Conservation (phyloP, 352 stramenopile genomes). For the Phytopythium aichiense region DNA sequence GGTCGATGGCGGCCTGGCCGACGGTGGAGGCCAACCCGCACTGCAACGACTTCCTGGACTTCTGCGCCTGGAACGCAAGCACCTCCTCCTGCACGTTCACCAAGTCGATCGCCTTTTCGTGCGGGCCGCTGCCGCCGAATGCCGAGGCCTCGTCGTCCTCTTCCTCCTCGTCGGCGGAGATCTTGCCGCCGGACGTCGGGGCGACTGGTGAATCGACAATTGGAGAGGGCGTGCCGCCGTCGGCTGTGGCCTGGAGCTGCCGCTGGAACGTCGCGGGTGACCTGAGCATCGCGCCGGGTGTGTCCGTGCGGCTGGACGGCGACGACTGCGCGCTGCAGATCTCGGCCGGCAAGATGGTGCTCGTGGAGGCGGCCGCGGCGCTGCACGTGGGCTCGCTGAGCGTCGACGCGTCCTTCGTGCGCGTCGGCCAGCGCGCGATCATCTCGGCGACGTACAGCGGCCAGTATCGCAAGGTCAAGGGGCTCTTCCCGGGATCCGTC, state of each 20-base stretch:
- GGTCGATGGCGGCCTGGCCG: not conserved
- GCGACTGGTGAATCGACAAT: not conserved
- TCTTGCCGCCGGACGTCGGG: not conserved
- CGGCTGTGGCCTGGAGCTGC: conserved; percentile 33
- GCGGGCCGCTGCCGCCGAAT: conserved; percentile 15
- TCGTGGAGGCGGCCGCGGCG: conserved; percentile 25
- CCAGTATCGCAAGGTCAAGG: conserved; percentile 17
- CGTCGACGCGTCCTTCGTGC: conserved; percentile 61
- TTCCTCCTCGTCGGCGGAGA: not conserved
- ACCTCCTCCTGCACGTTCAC: conserved; percentile 55
- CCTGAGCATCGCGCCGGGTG: conserved; percentile 31
- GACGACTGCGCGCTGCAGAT: conserved; percentile 56
- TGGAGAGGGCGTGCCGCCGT: not conserved
- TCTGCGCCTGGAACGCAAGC: conserved; percentile 41
- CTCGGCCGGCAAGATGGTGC: conserved; percentile 48
- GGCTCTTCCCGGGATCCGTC: conserved; percentile 33
- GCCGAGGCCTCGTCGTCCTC: conserved; percentile 5
- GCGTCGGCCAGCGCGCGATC: conserved; percentile 32
- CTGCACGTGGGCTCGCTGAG: conserved; percentile 42
- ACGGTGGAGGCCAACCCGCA: conserved; percentile 17
- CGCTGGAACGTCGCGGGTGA: conserved; percentile 60
- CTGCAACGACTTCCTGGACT: conserved; percentile 37
- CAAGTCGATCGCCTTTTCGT: conserved; percentile 37
- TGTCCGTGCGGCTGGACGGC: conserved; percentile 36
- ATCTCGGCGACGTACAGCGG: conserved; percentile 34